Evolutionary conservation across 495 filamentous ascomycete genomes (phyloP), one percentile per base, ranked within the genome.

Genomic region (Hypoxylon rickii): DNA sequence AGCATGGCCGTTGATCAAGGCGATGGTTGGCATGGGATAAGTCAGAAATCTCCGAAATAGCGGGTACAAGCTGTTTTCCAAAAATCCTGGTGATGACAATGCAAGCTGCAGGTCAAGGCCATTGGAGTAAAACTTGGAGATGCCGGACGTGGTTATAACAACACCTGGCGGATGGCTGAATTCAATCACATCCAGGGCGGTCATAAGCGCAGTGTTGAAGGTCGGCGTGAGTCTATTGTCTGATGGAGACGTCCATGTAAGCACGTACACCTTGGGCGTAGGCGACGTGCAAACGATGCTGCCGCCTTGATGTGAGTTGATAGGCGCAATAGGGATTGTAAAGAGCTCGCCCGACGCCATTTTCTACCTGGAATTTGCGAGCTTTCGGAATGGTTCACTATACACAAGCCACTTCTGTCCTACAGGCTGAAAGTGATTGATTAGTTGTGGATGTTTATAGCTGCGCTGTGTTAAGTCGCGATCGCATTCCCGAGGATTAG

Each of bases 21-120:
- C 83, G 39, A 93, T 68, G 0, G 89, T 92, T n/a, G 89, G 89
- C 89, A 92, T 92, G 21, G 88, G 87, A 66, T 86, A 90, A 48
- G 86, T 87, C 32, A 91, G 58, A 3, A 89, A 70, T 3, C 87
- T 69, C 13, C 70, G 59, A 60, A 80, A 88, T 2, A 90, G 61
- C 11, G 71, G 70, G 74, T 83, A 89, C 2, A 90, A 65, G 41
- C 65, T 75, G 1, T 79, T 63, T 4, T 79, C 73, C 5, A 82
- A 70, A 67, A 88, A 90, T 0, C 74, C 73, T 8, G 75, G 66
- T 0, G 73, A 77, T 15, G 69, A 65, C 1, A 72, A 44, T 2
- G 81, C 84, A 53, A 82, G 71, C 11, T 82, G 76, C 13, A 88
- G 75, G 67, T 93, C 88, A 7, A 93, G 76, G 0, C 89, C 89